phyloP scores from a whole-genome alignment of 768 basidiomycete species.

The Boletus sensibilis region DNA sequence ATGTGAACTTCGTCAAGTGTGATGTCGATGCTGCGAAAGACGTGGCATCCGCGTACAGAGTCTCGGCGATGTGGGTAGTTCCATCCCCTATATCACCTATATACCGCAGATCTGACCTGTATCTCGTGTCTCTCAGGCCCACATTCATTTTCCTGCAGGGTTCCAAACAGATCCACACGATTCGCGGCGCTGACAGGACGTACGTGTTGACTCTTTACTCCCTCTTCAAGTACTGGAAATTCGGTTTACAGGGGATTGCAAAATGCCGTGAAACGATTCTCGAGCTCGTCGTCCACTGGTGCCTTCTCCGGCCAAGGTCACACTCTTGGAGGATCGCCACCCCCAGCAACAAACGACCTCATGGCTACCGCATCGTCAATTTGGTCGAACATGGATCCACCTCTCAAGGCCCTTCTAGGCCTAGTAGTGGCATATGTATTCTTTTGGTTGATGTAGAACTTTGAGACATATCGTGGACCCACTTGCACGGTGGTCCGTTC shows the following conservation, averaged over 20 bases:
- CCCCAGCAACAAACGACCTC: slow-evolving; percentile 36
- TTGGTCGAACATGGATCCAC: slow-evolving; percentile 58
- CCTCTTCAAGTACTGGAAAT: slow-evolving; percentile 1
- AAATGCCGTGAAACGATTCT: slow-evolving; percentile 52
- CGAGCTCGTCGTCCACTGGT: slow-evolving; percentile 37
- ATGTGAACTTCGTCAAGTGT: slow-evolving; percentile 82
- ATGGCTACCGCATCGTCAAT: slow-evolving; percentile 35
- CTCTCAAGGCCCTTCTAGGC: slow-evolving; percentile 62
- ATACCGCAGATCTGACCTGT: background rate
- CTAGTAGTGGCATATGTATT: slow-evolving; percentile 64
- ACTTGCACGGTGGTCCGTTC: background rate
- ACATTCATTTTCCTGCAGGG: slow-evolving; percentile 81
- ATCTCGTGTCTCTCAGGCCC: slow-evolving; percentile 50
- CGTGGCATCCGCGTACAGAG: slow-evolving; percentile 58
- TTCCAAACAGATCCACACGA: slow-evolving; percentile 61
- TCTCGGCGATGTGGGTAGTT: slow-evolving; percentile 67
- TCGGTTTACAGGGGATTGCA: slow-evolving; percentile 53
- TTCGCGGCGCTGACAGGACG: slow-evolving; percentile 69
- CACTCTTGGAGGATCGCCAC: slow-evolving; percentile 56
- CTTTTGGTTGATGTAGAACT: slow-evolving; percentile 42
- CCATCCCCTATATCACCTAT: background rate
- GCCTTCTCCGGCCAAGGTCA: slow-evolving; percentile 74
- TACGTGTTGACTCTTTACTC: slow-evolving; percentile 34
- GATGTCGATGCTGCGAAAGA: slow-evolving; percentile 74
- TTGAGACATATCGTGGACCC: background rate